These are phyloP conservation scores for Coffea humblotiana DNA, from an alignment of 305 asterid species.

Conservation along the genomic window DNA sequence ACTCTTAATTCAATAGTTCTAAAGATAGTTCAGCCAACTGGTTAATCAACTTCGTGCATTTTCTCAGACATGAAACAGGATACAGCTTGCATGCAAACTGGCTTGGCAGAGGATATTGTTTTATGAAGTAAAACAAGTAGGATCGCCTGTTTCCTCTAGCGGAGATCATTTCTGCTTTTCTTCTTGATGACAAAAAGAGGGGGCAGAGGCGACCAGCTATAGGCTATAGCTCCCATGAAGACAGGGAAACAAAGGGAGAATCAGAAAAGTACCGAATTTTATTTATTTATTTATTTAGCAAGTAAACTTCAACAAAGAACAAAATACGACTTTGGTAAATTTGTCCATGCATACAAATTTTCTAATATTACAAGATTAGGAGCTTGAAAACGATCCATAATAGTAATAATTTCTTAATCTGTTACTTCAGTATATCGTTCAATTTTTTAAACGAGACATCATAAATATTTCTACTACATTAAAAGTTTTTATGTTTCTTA, in stretches of 20 bases:
- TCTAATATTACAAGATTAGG: too few species aligned
- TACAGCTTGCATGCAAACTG: neutral
- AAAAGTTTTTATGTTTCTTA: too few species aligned
- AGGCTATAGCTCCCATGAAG: too few species aligned
- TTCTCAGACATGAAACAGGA: neutral
- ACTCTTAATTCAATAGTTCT: neutral
- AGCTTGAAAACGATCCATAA: too few species aligned
- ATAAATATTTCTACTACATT: too few species aligned
- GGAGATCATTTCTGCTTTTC: neutral
- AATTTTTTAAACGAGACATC: neutral
- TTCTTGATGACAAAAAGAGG: neutral
- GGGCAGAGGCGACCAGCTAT: neutral
- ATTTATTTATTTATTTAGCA: too few species aligned
- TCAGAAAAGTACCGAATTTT: too few species aligned
- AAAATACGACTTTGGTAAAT: too few species aligned
- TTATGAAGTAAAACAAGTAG: neutral
- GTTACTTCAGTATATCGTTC: neutral
- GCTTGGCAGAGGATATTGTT: neutral
- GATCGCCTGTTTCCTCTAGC: neutral
- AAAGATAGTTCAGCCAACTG: neutral
- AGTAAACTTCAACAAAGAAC: too few species aligned
- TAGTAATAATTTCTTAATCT: too few species aligned
- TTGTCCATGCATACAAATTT: too few species aligned
- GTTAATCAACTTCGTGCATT: neutral
- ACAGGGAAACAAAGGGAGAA: too few species aligned